phyloP scores from a whole-genome alignment of 768 basidiomycete genomes.

The Pleurotus cornucopiae region DNA sequence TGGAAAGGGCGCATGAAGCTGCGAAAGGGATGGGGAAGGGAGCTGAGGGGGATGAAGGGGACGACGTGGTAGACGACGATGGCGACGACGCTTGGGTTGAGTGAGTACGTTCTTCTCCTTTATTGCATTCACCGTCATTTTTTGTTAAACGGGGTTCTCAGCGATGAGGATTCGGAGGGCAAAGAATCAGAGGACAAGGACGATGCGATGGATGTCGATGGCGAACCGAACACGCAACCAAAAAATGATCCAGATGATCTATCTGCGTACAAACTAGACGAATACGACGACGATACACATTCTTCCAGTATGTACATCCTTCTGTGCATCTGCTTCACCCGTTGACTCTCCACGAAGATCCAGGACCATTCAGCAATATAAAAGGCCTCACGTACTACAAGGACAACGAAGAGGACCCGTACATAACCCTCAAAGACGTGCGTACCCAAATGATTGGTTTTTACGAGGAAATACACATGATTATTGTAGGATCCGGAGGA shows the following conservation, averaged over 20 bases:
- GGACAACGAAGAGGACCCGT: slow-evolving; percentile 92
- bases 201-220: slow-evolving; percentile 45
- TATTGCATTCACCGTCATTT: slow-evolving; percentile 10
- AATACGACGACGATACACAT: slow-evolving; percentile 79
- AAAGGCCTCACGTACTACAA: slow-evolving; percentile 92
- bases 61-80: slow-evolving; percentile 46
- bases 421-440: slow-evolving; percentile 93
- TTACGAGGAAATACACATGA: slow-evolving; percentile 10
- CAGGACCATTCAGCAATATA: slow-evolving; percentile 90
- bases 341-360: slow-evolving; percentile 15
- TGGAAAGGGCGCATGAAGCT: slow-evolving; percentile 76
- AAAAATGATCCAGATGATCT: slow-evolving; percentile 47
- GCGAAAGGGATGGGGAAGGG: slow-evolving; percentile 68
- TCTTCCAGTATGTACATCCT: slow-evolving; percentile 24
- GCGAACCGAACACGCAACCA: slow-evolving; percentile 11
- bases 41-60: slow-evolving; percentile 62
- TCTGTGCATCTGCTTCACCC: slow-evolving; percentile 4
- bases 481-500: slow-evolving; percentile 62
- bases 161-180: slow-evolving; percentile 22
- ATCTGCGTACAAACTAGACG: slow-evolving; percentile 84
- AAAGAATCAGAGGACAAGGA: slow-evolving; percentile 35
- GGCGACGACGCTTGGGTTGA: slow-evolving; percentile 73
- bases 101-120: slow-evolving; percentile 48
- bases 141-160: slow-evolving; percentile 15
- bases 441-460: slow-evolving; percentile 17